Evolutionary conservation across 2,329 filamentous ascomycete genomes (phyloP).

Genomic region (Didymella keratinophila): DNA sequence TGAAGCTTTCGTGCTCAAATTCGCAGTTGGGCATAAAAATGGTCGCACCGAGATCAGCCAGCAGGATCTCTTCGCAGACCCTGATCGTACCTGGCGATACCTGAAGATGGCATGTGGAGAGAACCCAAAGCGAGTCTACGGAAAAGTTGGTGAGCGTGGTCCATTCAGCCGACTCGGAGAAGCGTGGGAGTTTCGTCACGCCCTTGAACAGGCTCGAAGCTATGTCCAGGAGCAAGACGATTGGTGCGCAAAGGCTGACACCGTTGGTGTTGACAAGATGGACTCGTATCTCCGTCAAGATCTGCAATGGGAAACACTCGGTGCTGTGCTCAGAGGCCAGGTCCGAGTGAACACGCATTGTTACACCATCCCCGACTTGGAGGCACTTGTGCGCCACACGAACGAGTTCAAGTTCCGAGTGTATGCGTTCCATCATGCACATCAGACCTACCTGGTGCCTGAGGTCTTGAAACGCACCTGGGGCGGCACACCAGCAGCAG

Average conservation of each 20-base stretch:
- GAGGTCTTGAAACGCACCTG: constrained; percentile 60
- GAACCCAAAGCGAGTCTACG: constrained; percentile 71
- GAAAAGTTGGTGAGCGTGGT: constrained; percentile 34
- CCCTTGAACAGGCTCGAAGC: constrained; percentile 68
- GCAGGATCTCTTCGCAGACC: constrained; percentile 52
- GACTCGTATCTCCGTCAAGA: constrained; percentile 67
- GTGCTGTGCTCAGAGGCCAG: constrained; percentile 70
- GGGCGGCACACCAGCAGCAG: constrained; percentile 54
- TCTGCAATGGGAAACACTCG: constrained; percentile 69
- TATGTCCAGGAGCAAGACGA: constrained; percentile 69
- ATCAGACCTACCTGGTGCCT: constrained; percentile 71
- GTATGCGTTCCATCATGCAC: constrained; percentile 74
- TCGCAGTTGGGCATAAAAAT: constrained; percentile 54
- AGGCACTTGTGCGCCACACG: constrained; percentile 73
- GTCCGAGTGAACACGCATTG: constrained; percentile 76
- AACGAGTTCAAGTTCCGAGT: constrained; percentile 75
- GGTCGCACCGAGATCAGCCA: constrained; percentile 70
- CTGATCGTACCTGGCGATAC: constrained; percentile 70
- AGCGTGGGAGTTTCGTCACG: constrained; percentile 73
- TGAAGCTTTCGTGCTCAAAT: constrained; percentile 68
- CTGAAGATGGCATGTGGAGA: constrained; percentile 82
- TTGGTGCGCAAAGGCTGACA: constrained; percentile 61
- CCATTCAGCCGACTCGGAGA: constrained; percentile 69
- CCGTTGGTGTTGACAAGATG: constrained; percentile 50
- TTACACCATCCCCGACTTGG: constrained; percentile 73